A percentile compares a stretch with the other conserved stretches of the same genome.
phyloP scores from a whole-genome alignment of 2,329 filamentous ascomycete genomes.

The Arthroderma sp. region DNA sequence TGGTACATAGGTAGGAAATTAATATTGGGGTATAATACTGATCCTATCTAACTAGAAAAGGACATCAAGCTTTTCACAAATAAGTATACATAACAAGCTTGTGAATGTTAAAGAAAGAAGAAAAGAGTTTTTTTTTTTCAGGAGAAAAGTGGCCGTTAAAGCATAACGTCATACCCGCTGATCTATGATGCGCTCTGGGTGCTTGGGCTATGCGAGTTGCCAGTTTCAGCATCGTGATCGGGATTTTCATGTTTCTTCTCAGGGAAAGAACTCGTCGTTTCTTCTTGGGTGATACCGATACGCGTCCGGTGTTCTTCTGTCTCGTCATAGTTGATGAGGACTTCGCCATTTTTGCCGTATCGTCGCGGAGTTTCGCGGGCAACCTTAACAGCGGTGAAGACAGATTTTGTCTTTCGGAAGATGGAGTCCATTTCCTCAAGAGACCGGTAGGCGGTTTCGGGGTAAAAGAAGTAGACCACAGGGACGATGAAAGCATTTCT shows the following conservation, averaged over 20 bases:
- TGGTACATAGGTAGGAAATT: background rate
- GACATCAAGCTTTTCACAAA: background rate
- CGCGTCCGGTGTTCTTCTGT: constrained; percentile 32
- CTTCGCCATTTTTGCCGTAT: constrained; percentile 47
- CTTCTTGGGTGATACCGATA: constrained; percentile 10
- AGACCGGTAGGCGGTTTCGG: constrained; percentile 47
- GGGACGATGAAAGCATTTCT: constrained; percentile 46
- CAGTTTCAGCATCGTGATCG: constrained; percentile 2
- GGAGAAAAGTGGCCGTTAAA: background rate
- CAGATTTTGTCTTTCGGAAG: constrained; percentile 44
- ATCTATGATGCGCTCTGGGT: background rate
- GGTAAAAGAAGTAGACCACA: constrained; percentile 49
- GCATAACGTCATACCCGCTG: background rate
- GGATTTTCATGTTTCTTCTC: background rate
- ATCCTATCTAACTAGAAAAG: background rate
- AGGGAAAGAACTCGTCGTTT: constrained; percentile 4
- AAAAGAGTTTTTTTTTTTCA: background rate
- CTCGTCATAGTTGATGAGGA: constrained; percentile 42
- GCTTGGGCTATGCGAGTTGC: background rate
- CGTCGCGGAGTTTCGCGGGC: constrained; percentile 43
- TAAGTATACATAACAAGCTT: background rate
- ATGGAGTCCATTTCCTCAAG: constrained; percentile 61
- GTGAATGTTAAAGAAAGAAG: background rate
- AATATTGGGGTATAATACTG: background rate
- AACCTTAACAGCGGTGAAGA: constrained; percentile 40